phyloP scores from a whole-genome alignment of 768 basidiomycete species.

The Lactarius psammicola region DNA sequence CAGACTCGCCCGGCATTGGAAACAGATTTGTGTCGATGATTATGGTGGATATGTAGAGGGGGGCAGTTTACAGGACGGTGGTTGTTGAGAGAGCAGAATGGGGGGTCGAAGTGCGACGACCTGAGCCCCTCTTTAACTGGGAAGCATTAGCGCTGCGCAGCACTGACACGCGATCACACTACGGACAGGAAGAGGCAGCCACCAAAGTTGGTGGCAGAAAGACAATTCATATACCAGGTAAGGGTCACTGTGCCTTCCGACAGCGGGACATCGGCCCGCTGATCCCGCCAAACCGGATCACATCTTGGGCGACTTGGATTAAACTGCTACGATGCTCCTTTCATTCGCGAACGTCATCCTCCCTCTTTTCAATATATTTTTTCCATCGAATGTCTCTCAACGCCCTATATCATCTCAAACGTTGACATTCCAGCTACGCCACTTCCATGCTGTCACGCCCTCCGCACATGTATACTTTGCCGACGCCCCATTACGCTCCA shows the following conservation, averaged over 20 bases:
- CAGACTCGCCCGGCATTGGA: neutral
- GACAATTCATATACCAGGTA: neutral
- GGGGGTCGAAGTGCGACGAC: neutral
- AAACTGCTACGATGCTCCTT: slow-evolving; percentile 1
- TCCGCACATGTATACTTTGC: slow-evolving; percentile 54
- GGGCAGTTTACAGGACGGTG: neutral
- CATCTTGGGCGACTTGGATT: neutral
- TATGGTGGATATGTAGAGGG: neutral
- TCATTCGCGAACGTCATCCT: slow-evolving; percentile 8
- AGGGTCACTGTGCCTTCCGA: neutral
- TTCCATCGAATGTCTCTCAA: slow-evolving; percentile 2
- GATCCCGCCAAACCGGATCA: neutral
- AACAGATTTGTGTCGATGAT: slow-evolving; percentile 6
- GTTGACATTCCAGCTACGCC: slow-evolving; percentile 54
- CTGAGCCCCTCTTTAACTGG: neutral
- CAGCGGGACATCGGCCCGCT: neutral
- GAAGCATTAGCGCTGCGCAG: neutral
- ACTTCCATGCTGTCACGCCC: slow-evolving; percentile 51
- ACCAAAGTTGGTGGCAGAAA: neutral
- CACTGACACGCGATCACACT: neutral
- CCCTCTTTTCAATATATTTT: slow-evolving; percentile 1
- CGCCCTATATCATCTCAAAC: neutral
- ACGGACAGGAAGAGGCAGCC: neutral
- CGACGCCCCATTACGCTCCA: slow-evolving; percentile 39
- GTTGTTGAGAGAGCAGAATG: neutral